A percentile compares a stretch with the other conserved stretches of the same genome.
Conservation (phyloP, 2,329 filamentous ascomycete species). For the Alternaria burnsii region DNA sequence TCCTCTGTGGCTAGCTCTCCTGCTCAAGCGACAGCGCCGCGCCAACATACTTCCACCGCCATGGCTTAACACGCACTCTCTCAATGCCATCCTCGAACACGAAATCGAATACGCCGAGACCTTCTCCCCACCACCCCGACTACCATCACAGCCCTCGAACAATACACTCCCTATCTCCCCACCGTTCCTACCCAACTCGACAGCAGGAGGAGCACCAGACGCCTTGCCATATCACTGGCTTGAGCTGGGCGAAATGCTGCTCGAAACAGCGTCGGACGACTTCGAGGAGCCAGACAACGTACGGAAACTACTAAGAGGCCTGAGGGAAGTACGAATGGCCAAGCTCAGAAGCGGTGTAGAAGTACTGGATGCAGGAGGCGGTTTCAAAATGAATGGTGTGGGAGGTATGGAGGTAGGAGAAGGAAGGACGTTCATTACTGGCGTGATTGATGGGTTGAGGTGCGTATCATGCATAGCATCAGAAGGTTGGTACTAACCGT, state of each 20-base stretch:
- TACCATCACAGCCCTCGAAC: conserved; percentile 64
- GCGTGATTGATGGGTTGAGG: conserved; percentile 85
- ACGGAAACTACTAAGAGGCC: conserved; percentile 76
- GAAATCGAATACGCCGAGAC: conserved; percentile 77
- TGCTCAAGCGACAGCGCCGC: conserved; percentile 92
- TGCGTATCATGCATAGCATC: conserved; percentile 30
- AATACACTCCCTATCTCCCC: conserved; percentile 56
- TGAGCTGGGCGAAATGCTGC: conserved; percentile 85
- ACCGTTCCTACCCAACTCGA: conserved; percentile 82
- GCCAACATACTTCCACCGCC: conserved; percentile 91
- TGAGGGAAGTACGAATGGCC: conserved; percentile 86
- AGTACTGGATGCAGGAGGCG: conserved; percentile 73
- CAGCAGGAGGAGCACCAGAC: conserved; percentile 71
- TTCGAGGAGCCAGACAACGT: conserved; percentile 77
- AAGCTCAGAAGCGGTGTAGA: conserved; percentile 83
- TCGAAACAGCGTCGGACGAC: conserved; percentile 86
- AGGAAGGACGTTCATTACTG: conserved; percentile 81
- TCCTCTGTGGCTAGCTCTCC: conserved; percentile 92
- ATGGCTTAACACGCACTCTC: conserved; percentile 82
- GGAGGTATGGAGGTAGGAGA: conserved; percentile 94
- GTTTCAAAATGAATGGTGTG: conserved; percentile 80
- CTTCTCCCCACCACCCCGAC: conserved; percentile 80
- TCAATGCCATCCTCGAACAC: conserved; percentile 78
- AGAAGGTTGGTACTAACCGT: conserved; percentile 12
- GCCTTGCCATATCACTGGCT: conserved; percentile 95